These are phyloP conservation scores for Botrytis deweyae DNA, from an alignment of 2,329 filamentous ascomycete species.

Conservation along the genomic window DNA sequence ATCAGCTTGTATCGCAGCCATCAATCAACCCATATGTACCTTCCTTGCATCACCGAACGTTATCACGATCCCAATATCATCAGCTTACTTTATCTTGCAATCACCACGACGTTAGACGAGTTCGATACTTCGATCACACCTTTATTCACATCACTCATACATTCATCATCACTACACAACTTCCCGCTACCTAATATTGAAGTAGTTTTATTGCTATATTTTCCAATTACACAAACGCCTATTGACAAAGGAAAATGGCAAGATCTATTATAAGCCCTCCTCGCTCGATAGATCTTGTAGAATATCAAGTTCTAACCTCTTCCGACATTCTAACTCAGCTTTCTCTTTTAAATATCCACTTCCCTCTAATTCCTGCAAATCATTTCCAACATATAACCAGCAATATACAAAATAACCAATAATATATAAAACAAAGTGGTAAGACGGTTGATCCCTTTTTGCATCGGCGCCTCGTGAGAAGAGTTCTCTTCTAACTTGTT, in stretches of 20 bases:
- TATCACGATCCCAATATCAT: background rate
- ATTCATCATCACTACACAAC: background rate
- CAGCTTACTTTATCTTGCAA: background rate
- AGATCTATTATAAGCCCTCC: background rate
- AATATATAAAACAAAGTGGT: background rate
- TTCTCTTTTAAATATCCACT: background rate
- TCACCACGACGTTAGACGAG: background rate
- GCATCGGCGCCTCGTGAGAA: background rate
- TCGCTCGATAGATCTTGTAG: background rate
- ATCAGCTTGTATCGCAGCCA: background rate
- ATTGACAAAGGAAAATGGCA: background rate
- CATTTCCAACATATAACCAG: background rate
- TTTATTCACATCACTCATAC: background rate
- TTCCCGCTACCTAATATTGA: background rate
- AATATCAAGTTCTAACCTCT: background rate
- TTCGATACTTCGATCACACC: background rate
- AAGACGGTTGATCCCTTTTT: background rate
- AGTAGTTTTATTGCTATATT: background rate
- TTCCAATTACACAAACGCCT: background rate
- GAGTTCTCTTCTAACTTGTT: background rate
- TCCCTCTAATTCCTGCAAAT: rapidly evolving
- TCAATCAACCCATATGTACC: conserved; percentile 28
- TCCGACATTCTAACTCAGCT: background rate
- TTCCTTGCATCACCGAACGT: no score
- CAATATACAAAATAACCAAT: background rate